Conservation (phyloP, 495 filamentous ascomycete species). For the Aspergillus funiculosus region DNA sequence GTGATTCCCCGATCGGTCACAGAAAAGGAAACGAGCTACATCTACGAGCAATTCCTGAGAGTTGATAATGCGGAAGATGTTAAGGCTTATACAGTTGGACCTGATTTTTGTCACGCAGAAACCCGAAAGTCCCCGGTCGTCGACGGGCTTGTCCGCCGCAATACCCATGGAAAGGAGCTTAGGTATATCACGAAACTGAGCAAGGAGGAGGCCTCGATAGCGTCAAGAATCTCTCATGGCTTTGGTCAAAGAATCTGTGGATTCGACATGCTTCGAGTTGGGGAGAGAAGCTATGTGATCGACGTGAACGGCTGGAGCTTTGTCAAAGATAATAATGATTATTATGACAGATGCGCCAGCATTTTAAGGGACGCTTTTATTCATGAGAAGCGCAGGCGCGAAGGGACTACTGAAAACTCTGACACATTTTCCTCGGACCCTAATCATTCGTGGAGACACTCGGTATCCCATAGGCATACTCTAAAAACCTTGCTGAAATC, state of each 20-base stretch:
- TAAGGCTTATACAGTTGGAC: conserved; percentile 96
- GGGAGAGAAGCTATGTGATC: conserved; percentile 90
- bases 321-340: conserved; percentile 98
- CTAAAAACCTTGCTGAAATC: conserved; percentile 57
- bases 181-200: conserved; percentile 84
- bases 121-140: conserved; percentile 96
- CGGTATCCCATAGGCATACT: conserved; percentile 40
- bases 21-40: conserved; percentile 72
- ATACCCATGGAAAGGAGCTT: conserved; percentile 95
- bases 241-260: conserved; percentile 96
- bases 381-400: conserved; percentile 58
- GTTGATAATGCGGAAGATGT: conserved; percentile 97
- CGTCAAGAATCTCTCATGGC: conserved; percentile 79
- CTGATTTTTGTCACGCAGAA: conserved; percentile 91
- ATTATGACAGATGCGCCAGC: conserved; percentile 84
- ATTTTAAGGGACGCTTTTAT: conserved; percentile 86
- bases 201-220: conserved; percentile 77
- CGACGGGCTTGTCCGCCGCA: conserved; percentile 89
- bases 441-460: conserved; percentile 28
- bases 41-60: conserved; percentile 95
- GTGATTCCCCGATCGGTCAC: conserved; percentile 71
- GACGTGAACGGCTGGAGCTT: conserved; percentile 99
- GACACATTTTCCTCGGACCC: conserved; percentile 32
- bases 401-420: conserved; percentile 34
- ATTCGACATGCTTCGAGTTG: conserved; percentile 87